Evolutionary conservation across 257 asterid genomes (phyloP), one percentile per base, ranked within the genome.

Genomic region (Solanum pinnatisectum): DNA sequence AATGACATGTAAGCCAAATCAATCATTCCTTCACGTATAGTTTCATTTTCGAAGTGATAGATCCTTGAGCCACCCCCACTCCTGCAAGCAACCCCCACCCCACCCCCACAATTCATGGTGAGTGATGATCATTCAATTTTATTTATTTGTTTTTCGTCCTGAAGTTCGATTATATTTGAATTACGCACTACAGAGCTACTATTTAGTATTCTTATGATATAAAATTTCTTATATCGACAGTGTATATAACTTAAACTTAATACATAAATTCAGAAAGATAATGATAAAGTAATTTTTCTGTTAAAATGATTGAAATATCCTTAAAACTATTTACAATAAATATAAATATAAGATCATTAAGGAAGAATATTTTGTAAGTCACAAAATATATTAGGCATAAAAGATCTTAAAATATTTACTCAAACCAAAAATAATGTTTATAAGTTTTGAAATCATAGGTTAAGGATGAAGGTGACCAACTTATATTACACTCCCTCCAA

Each of bases 1-100:
- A 81, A 81, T 81, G 85, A 81, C 85, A 81, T 81, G 42, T 30
- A 46, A 59, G 33, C 68, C 68, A 81, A 81, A 81, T 81, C 85
- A 81, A 81, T 81, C 68, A 81, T 49, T 81, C 85, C 32, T 15
- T 81, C 85, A 81, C 42, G 42, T 79, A 30, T 49, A 49, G 85
- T 49, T 81, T 81, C 85, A 81, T 49, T 81, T 79, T 81, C 70
- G 68, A 81, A 30, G 85, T 81, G 70, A 49, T 46, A 46, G 85
- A 81, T 81, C 85, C 85, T 81, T 46, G 70, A 81, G 85, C 85
- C 68, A 42, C 65, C 84, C 83, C 18, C 1, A 16, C 25, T n/a
- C 30, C 70, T 71, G 42, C 78, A 71, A 71, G 25, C 42, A 71
- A 71, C 82, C 42, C 10, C 56, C 22, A 3, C 12, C 84, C 12